A percentile compares a stretch with the other conserved stretches of the same genome.
These are phyloP conservation scores for Sporothrix euskadiensis DNA, from an alignment of 2,329 filamentous ascomycete genomes.

Conservation along the genomic window DNA sequence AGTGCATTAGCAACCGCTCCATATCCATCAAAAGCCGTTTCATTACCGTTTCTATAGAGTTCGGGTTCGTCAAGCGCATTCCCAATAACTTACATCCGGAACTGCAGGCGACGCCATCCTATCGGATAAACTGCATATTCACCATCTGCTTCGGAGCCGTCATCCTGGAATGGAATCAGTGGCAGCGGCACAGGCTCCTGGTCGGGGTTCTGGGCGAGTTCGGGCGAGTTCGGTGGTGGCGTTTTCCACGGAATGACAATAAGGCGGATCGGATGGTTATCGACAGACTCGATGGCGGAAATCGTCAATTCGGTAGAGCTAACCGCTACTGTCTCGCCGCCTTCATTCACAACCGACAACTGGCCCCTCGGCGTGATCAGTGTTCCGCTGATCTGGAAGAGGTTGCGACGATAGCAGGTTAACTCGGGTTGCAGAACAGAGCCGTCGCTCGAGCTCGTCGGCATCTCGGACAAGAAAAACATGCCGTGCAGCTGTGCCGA, in stretches of 20 bases:
- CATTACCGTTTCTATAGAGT: no score
- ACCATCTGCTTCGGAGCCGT: slow-evolving; percentile 60
- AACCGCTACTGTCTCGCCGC: slow-evolving; percentile 81
- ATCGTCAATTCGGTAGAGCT: slow-evolving; percentile 82
- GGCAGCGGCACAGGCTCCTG: slow-evolving; percentile 85
- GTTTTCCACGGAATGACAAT: slow-evolving; percentile 99
- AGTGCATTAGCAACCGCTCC: background rate
- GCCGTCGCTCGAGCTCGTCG: slow-evolving; percentile 61
- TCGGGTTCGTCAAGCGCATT: background rate
- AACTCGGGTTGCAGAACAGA: slow-evolving; percentile 71
- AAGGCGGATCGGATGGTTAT: slow-evolving; percentile 86
- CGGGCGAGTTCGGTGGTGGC: slow-evolving; percentile 74
- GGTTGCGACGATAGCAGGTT: slow-evolving; percentile 92
- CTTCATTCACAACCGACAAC: slow-evolving; percentile 78
- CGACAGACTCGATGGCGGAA: slow-evolving; percentile 91
- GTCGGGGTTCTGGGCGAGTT: slow-evolving; percentile 65
- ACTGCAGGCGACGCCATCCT: slow-evolving; percentile 90
- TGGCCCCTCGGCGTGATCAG: slow-evolving; percentile 77
- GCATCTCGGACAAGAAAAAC: slow-evolving; percentile 84
- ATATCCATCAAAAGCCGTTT: background rate
- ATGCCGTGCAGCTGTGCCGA: slow-evolving; percentile 80
- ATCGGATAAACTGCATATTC: slow-evolving; percentile 91
- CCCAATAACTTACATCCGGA: slow-evolving; percentile 66
- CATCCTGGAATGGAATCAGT: slow-evolving; percentile 66
- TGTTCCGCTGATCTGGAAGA: slow-evolving; percentile 93